These are phyloP conservation scores for Mucor plumbeus DNA, from an alignment of 371 early-diverging fungal species.

Conservation along the genomic window DNA sequence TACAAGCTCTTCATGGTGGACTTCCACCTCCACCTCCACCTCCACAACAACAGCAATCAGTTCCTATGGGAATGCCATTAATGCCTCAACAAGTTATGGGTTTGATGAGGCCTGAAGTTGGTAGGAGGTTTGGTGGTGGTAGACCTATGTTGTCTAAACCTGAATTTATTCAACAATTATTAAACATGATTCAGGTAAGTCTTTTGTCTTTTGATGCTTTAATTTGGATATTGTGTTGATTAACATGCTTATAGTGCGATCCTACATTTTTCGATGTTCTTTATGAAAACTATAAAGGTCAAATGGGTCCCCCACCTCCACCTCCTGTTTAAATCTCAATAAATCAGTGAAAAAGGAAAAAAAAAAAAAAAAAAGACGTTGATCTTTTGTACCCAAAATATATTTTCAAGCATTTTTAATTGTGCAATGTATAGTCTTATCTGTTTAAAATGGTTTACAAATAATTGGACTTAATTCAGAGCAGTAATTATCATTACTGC, in stretches of 20 bases:
- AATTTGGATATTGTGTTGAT: background rate
- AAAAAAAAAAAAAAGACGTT: constrained; percentile 4
- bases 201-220: background rate
- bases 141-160: constrained; percentile 45
- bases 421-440: no score
- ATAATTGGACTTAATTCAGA: no score
- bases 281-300: constrained; percentile 36
- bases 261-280: constrained; percentile 38
- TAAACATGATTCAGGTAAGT: constrained; percentile 51
- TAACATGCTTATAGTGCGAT: constrained; percentile 31
- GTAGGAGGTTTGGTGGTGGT: constrained; percentile 27
- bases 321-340: constrained; percentile 5
- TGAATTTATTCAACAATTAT: constrained; percentile 56
- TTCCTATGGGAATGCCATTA: constrained; percentile 26
- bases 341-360: background rate
- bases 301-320: constrained; percentile 13
- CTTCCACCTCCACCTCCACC: constrained; percentile 18
- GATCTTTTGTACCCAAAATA: background rate
- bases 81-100: constrained; percentile 38
- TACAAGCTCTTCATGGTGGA: constrained; percentile 51
- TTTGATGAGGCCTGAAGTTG: constrained; percentile 35
- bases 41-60: constrained; percentile 18
- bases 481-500: no score
- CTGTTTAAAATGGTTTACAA: no score
- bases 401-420: no score